Conservation (phyloP, 1,284 basidiomycete species). For the Boletus nobilissimus region DNA sequence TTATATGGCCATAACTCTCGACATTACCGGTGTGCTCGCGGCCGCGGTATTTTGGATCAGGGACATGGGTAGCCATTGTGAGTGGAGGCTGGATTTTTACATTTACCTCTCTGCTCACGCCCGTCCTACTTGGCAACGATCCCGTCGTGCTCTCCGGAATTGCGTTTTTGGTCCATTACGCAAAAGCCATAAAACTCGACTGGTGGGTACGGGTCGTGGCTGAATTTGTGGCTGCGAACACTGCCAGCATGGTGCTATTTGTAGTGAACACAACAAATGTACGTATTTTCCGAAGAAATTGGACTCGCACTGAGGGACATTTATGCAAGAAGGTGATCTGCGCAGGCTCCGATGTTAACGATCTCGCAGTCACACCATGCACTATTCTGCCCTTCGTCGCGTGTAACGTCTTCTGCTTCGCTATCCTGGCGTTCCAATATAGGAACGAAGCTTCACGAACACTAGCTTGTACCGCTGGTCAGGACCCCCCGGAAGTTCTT, state of each 20-base stretch:
- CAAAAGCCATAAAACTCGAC: conserved; percentile 60
- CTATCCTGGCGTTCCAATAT: conserved; percentile 66
- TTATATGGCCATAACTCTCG: conserved; percentile 94
- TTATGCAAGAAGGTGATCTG: background rate
- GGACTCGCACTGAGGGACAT: background rate
- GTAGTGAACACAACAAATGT: conserved; percentile 82
- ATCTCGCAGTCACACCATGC: too few species aligned
- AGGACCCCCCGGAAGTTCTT: conserved; percentile 59
- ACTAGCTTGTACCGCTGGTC: conserved; percentile 52
- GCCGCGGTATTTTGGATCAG: conserved; percentile 91
- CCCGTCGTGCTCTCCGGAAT: too few species aligned
- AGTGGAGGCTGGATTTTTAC: too few species aligned
- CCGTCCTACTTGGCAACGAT: too few species aligned
- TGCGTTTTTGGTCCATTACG: too few species aligned
- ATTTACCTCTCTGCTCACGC: too few species aligned
- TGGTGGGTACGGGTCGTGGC: conserved; percentile 42
- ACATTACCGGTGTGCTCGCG: conserved; percentile 88
- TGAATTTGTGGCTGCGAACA: conserved; percentile 81
- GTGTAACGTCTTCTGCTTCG: conserved; percentile 65
- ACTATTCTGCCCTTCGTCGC: conserved; percentile 56
- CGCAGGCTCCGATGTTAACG: too few species aligned
- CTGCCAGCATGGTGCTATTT: conserved; percentile 75
- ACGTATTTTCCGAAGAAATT: conserved; percentile 29
- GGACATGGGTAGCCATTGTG: conserved; percentile 52
- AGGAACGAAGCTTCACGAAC: conserved; percentile 60